Evolutionary conservation across 495 filamentous ascomycete species (phyloP), one percentile per base, ranked within the genome.

Genomic region (Gamarada debralockiae): DNA sequence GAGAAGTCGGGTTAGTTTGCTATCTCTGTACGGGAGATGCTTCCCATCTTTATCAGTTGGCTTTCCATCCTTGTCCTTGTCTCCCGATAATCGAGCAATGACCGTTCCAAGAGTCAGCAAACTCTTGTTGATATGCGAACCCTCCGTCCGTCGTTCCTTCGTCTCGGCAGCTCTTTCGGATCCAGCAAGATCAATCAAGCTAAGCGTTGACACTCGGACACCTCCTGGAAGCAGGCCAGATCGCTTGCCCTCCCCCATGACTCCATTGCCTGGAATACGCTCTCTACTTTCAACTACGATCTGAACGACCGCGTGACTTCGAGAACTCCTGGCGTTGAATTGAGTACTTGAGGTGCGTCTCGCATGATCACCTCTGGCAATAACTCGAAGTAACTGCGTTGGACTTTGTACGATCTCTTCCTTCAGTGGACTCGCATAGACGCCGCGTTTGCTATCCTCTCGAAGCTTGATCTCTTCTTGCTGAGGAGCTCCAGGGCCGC

Each of bases 361-460:
- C 20, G 92, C 89, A 65, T 93, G 82, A 63, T 98, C 93, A 61
- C 93, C 93, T 49, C 95, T 76, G 36, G 95, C 93, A 63, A 98
- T 98, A 13, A 97, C 95, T 47, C 92, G 81, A 48, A 98, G 77
- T 36, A 98, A 80, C 62, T 98, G 93, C 1, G 92, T 97, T 12
- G 93, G 93, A 62, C 90, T 96, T 64, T 97, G 95, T 20, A 98
- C 93, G 62, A 98, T 98, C 65, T 98, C 93, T 70, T 98, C 93
- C 65, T 96, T 97, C 58, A 98, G 69, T 29, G 93, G 93, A 36
- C 84, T 96, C 3, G 93, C 93, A 72, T 97, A 97, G 3, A 98
- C 93, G 12, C 95, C 95, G 43, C 93, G 77, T 68, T 97, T 97
- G 69, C 85, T 87, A 66, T 98, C 93, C 67, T 98, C 93, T 25